A percentile compares a stretch with the other conserved stretches of the same genome.
phyloP scores from a whole-genome alignment of 2,329 filamentous ascomycete genomes.

The Elsinoe batatas region DNA sequence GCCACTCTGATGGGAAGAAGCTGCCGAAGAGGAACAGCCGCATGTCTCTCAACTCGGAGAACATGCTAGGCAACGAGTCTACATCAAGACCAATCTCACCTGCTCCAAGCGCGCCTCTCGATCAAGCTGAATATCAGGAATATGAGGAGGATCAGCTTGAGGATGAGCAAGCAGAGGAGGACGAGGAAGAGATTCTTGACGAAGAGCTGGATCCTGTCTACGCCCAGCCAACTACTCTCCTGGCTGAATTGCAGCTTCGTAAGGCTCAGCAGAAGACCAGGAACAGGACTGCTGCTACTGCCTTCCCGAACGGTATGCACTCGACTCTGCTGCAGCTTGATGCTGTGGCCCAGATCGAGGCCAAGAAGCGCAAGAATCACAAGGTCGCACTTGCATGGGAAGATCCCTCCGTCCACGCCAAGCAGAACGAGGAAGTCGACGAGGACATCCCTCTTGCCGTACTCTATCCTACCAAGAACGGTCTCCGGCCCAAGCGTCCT shows the following conservation, averaged over 20 bases:
- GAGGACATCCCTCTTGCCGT: constrained; percentile 76
- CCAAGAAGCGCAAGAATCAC: constrained; percentile 60
- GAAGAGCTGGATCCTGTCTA: constrained; percentile 43
- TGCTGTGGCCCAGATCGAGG: constrained; percentile 76
- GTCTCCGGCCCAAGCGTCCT: constrained; percentile 29
- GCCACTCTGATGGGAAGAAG: constrained; percentile 23
- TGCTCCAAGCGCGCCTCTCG: constrained; percentile 22
- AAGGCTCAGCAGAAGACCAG: constrained; percentile 81
- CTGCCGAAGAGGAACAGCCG: constrained; percentile 26
- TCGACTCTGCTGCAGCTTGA: constrained; percentile 86
- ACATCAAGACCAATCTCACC: constrained; percentile 8
- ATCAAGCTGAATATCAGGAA: constrained; percentile 27
- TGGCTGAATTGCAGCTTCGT: constrained; percentile 83
- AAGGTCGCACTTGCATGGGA: constrained; percentile 90
- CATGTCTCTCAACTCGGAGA: constrained; percentile 22
- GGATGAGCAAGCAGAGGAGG: constrained; percentile 36
- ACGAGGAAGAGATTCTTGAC: constrained; percentile 32
- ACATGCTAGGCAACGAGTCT: constrained; percentile 18
- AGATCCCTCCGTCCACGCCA: constrained; percentile 39
- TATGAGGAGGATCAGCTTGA: constrained; percentile 35
- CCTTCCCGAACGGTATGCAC: constrained; percentile 69
- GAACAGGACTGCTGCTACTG: constrained; percentile 56
- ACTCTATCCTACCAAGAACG: constrained; percentile 55
- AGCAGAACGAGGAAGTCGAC: constrained; percentile 37
- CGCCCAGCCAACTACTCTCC: constrained; percentile 74